These are phyloP conservation scores for Petunia axillaris DNA, from an alignment of 257 asterid species.

Conservation along the genomic window DNA sequence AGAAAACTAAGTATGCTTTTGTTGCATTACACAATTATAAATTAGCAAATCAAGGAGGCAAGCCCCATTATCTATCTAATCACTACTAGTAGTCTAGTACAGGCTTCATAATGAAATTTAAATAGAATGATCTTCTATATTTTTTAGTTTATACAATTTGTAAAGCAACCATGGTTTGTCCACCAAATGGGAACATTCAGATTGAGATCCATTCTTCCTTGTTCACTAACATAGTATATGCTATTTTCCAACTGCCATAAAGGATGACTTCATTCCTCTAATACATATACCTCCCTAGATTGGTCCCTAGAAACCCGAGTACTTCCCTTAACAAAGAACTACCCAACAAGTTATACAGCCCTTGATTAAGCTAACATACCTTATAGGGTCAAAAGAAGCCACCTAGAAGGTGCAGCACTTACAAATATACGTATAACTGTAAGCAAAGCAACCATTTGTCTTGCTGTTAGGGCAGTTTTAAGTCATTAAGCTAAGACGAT, in stretches of 20 bases:
- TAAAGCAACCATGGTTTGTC: conserved; percentile 15
- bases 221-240: conserved; percentile 3
- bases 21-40: conserved; percentile 10
- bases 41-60: neutral
- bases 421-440: neutral
- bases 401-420: neutral
- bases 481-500: conserved; percentile 20
- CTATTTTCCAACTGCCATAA: conserved; percentile 17
- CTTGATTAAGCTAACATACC: conserved; percentile 8
- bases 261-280: conserved; percentile 3
- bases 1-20: conserved; percentile 11
- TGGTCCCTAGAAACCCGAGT: neutral
- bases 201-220: conserved; percentile 20
- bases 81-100: neutral
- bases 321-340: neutral
- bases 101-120: conserved; percentile 12
- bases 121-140: neutral
- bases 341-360: neutral
- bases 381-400: neutral
- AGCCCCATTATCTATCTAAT: conserved; percentile 5
- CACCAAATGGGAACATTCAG: neutral
- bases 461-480: neutral
- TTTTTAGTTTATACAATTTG: conserved; percentile 9
- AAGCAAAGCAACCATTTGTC: neutral
- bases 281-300: neutral